These are phyloP conservation scores for Houttuynia cordata DNA, from an alignment of 164 flowering plant species.

Conservation along the genomic window DNA sequence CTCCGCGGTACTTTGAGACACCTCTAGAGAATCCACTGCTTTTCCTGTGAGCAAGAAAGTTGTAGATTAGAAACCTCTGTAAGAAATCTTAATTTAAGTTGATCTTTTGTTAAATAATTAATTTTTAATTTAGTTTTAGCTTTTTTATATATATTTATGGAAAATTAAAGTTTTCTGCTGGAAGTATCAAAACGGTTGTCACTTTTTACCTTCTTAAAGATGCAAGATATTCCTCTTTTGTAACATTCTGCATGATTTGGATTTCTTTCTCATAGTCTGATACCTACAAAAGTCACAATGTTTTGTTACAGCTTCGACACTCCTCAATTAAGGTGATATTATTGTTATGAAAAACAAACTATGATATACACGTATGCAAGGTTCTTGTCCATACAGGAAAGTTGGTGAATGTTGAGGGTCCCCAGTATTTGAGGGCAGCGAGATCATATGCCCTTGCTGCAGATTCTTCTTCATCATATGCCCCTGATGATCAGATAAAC, in stretches of 20 bases:
- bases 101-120: too few relatives aligned
- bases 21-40: slow-evolving; percentile 72
- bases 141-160: too few relatives aligned
- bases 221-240: slow-evolving; percentile 52
- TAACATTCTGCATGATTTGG: slow-evolving; percentile 32
- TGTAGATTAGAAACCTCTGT: background rate
- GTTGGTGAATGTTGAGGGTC: slow-evolving; percentile 42
- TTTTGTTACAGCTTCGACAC: too few relatives aligned
- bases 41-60: slow-evolving; percentile 23
- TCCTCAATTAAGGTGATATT: too few relatives aligned
- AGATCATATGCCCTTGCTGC: slow-evolving; percentile 65
- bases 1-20: slow-evolving; percentile 54
- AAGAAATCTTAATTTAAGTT: background rate
- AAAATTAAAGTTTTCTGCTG: too few relatives aligned
- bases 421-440: slow-evolving; percentile 66
- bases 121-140: too few relatives aligned
- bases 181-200: too few relatives aligned
- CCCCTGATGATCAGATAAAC: slow-evolving; percentile 26
- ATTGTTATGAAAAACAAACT: too few relatives aligned
- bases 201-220: slow-evolving; percentile 55
- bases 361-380: too few relatives aligned
- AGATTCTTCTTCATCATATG: slow-evolving; percentile 56
- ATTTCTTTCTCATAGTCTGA: slow-evolving; percentile 39
- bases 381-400: slow-evolving; percentile 25
- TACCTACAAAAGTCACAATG: slow-evolving; percentile 21